A percentile compares a stretch with the other conserved stretches of the same genome.
phyloP scores from a whole-genome alignment of 1,284 basidiomycete genomes.

The Apiotrichum siamense region DNA sequence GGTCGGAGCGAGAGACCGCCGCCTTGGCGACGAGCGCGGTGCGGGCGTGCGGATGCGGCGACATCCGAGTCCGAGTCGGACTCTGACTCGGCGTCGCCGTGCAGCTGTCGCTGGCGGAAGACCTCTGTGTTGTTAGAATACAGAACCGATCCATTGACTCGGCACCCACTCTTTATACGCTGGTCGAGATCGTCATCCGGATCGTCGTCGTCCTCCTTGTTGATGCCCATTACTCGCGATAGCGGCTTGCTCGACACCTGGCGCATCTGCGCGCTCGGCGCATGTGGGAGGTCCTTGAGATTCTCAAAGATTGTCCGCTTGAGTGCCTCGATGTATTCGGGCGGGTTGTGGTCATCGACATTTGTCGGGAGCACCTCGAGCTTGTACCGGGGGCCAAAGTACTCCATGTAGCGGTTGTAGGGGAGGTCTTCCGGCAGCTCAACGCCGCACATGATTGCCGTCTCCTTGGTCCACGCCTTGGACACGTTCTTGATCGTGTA shows the following conservation, averaged over 20 bases:
- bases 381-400: constrained; percentile 93
- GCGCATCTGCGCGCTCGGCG: constrained; percentile 83
- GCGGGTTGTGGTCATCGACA: constrained; percentile 87
- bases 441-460: constrained; percentile 82
- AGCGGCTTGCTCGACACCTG: constrained; percentile 58
- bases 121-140: constrained; percentile 18
- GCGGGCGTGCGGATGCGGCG: constrained; percentile 19
- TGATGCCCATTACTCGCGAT: constrained; percentile 38
- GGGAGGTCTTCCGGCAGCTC: constrained; percentile 81
- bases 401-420: constrained; percentile 95
- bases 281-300: constrained; percentile 67
- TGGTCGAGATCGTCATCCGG: constrained; percentile 46
- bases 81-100: constrained; percentile 22
- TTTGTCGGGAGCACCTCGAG: constrained; percentile 87
- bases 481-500: constrained; percentile 93
- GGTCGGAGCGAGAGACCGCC: constrained; percentile 14
- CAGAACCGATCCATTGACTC: not conserved
- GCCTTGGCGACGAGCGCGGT: constrained; percentile 25
- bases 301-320: constrained; percentile 69
- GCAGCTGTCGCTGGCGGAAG: constrained; percentile 17
- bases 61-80: constrained; percentile 23
- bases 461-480: constrained; percentile 93
- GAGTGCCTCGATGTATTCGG: constrained; percentile 75
- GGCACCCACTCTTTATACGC: constrained; percentile 39
- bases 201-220: constrained; percentile 41